A percentile compares a stretch with the other conserved stretches of the same genome.
Conservation (phyloP, 164 flowering plant genomes). For the Chimonanthus praecox region DNA sequence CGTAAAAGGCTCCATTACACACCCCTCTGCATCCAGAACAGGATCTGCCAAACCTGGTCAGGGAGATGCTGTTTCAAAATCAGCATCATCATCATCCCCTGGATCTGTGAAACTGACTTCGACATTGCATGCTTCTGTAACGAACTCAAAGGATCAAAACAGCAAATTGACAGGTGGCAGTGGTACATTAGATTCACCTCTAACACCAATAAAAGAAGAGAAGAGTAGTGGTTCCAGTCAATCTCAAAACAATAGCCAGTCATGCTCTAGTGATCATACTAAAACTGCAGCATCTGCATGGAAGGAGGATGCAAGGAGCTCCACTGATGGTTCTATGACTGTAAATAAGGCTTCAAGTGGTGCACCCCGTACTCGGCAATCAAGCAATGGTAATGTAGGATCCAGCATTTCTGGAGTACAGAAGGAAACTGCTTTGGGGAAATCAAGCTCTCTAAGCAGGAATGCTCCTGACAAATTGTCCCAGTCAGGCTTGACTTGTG, state of each 20-base stretch:
- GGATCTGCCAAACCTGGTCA: constrained; percentile 32
- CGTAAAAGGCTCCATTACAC: constrained; percentile 43
- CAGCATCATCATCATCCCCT: constrained; percentile 40
- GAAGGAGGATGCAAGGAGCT: constrained; percentile 73
- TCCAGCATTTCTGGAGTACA: constrained; percentile 36
- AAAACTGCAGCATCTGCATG: constrained; percentile 40
- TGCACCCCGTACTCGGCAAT: constrained; percentile 52
- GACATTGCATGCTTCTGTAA: constrained; percentile 27
- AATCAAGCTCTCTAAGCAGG: constrained; percentile 34
- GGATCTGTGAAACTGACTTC: constrained; percentile 36
- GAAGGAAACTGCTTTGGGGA: constrained; percentile 42
- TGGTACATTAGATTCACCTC: constrained; percentile 26
- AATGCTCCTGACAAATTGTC: constrained; percentile 43
- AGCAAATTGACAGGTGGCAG: constrained; percentile 14
- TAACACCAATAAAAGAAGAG: constrained; percentile 34
- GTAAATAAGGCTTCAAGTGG: constrained; percentile 37
- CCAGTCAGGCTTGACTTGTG: constrained; percentile 36
- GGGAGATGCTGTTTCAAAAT: constrained; percentile 42
- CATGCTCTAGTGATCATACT: constrained; percentile 66
- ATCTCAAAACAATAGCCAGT: constrained; percentile 75
- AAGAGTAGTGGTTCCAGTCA: constrained; percentile 75
- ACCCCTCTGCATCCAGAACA: constrained; percentile 46
- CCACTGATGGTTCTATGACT: constrained; percentile 52
- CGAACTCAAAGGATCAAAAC: constrained; percentile 25
- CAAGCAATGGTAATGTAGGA: constrained; percentile 47